Evolutionary conservation across 768 basidiomycete genomes (phyloP).

Genomic region (Cyclocybe cylindracea): DNA sequence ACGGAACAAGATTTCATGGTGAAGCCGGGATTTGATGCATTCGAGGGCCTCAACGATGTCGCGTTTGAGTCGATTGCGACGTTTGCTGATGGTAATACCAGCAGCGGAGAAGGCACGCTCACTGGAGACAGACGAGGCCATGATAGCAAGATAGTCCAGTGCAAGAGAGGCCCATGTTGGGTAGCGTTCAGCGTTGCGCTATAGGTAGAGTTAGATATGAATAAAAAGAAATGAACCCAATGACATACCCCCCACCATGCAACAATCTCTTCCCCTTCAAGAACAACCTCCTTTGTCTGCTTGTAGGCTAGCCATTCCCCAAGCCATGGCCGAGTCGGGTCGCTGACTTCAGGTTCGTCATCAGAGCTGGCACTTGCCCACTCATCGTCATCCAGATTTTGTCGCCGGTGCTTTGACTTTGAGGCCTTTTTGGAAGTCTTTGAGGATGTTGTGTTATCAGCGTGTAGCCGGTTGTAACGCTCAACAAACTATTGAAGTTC

Average conservation of each 20-base stretch:
- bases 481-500: slow-evolving; percentile 4
- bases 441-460: no score
- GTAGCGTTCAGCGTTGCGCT: slow-evolving; percentile 25
- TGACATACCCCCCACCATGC: no score
- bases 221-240: background rate
- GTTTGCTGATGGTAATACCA: slow-evolving; percentile 38
- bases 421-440: no score
- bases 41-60: slow-evolving; percentile 37
- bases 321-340: no score
- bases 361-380: no score
- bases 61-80: slow-evolving; percentile 28
- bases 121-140: no score
- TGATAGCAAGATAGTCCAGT: slow-evolving; percentile 32
- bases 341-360: no score
- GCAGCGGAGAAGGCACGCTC: slow-evolving; percentile 38
- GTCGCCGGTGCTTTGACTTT: no score
- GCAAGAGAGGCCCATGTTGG: slow-evolving; percentile 36
- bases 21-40: slow-evolving; percentile 19
- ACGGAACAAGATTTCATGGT: slow-evolving; percentile 22
- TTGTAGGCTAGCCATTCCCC: no score
- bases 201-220: slow-evolving; percentile 10
- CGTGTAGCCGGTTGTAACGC: slow-evolving; percentile 1
- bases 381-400: no score
- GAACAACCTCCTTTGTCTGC: no score
- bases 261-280: no score